Conservation (phyloP, 2,329 filamentous ascomycete genomes). For the Emmonsia crescens region DNA sequence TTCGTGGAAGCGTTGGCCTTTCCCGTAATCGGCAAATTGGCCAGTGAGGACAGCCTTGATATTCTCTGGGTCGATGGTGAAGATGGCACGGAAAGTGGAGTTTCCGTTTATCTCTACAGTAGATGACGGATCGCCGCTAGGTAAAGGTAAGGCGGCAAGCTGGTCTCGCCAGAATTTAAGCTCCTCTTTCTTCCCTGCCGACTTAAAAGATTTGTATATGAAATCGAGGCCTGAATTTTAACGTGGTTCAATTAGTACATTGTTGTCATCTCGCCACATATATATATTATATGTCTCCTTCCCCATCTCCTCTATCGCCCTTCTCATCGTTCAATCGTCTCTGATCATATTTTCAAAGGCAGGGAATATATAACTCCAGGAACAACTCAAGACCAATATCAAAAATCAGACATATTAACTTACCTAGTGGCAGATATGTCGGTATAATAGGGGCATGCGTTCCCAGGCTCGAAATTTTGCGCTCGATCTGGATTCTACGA, state of each 20-base stretch:
- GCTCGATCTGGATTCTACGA: constrained; percentile 21
- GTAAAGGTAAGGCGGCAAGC: constrained; percentile 35
- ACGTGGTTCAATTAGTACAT: constrained; percentile 7
- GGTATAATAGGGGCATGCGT: constrained; percentile 24
- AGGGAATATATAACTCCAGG: neutral
- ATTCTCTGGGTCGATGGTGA: constrained; percentile 78
- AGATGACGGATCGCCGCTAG: constrained; percentile 42
- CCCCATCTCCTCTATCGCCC: neutral
- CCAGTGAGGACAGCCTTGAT: constrained; percentile 83
- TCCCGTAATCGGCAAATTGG: constrained; percentile 78
- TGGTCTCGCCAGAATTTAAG: constrained; percentile 50
- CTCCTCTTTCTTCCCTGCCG: constrained; percentile 45
- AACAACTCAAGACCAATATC: neutral
- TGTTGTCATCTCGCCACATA: neutral
- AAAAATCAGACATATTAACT: constrained; percentile 5
- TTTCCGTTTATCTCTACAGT: constrained; percentile 48
- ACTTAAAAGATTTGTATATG: constrained; percentile 45
- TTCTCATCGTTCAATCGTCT: neutral
- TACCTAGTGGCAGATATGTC: constrained; percentile 29
- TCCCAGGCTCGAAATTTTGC: constrained; percentile 25
- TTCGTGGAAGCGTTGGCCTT: constrained; percentile 59
- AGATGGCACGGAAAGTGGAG: constrained; percentile 45
- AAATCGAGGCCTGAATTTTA: constrained; percentile 51
- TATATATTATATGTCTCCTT: neutral
- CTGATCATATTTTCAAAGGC: neutral